A percentile compares a stretch with the other conserved stretches of the same genome.
These are phyloP conservation scores for Colletotrichum eleusines DNA, from an alignment of 2,329 filamentous ascomycete species.

Conservation along the genomic window DNA sequence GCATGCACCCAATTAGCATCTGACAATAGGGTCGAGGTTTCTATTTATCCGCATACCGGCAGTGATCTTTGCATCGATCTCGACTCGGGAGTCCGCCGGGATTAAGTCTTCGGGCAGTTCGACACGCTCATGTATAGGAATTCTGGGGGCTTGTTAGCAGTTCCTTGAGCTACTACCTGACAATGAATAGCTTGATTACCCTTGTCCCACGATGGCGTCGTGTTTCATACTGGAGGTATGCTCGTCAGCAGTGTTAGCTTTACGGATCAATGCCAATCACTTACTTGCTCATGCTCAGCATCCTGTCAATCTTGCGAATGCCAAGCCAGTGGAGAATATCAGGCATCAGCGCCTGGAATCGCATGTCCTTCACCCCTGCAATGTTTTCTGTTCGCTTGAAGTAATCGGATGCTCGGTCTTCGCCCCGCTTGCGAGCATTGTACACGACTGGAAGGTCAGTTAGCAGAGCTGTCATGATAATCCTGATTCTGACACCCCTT, in stretches of 20 bases:
- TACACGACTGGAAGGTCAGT: conserved; percentile 65
- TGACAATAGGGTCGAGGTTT: neutral
- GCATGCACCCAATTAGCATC: conserved; percentile 23
- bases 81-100: conserved; percentile 93
- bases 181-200: conserved; percentile 58
- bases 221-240: conserved; percentile 79
- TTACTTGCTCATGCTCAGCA: conserved; percentile 98
- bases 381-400: conserved; percentile 99
- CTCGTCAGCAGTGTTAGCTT: conserved; percentile 14
- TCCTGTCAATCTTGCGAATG: conserved; percentile 97
- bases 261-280: conserved; percentile 48
- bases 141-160: conserved; percentile 58
- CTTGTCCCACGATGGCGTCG: conserved; percentile 87
- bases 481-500: neutral
- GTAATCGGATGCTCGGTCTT: conserved; percentile 88
- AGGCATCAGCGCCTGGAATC: conserved; percentile 98
- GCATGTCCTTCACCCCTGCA: conserved; percentile 95
- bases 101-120: conserved; percentile 95
- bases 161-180: neutral
- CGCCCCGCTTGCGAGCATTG: conserved; percentile 84
- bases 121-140: conserved; percentile 89
- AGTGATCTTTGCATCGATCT: conserved; percentile 98
- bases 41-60: conserved; percentile 71
- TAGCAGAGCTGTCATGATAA: conserved; percentile 11
- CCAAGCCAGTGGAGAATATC: conserved; percentile 98